Evolutionary conservation across 1,284 basidiomycete species (phyloP).

Genomic region (Ceratobasidium theobromae): DNA sequence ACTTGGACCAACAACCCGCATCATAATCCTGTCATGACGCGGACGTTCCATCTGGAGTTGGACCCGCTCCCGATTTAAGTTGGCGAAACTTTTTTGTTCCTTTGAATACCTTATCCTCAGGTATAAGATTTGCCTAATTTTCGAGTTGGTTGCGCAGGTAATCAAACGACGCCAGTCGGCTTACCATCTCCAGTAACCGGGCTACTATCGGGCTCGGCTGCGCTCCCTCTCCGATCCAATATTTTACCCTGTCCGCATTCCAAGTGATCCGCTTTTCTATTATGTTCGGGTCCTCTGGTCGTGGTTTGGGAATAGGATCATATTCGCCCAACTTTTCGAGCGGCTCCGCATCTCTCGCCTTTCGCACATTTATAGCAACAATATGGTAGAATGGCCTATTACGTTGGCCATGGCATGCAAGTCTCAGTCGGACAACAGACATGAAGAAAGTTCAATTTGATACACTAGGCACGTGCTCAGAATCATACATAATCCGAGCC

Average conservation of each 20-base stretch:
- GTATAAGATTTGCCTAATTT: conserved; percentile 22
- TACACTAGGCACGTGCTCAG: conserved; percentile 5
- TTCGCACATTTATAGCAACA: conserved; percentile 78
- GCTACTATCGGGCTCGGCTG: conserved; percentile 78
- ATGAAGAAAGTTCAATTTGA: conserved; percentile 21
- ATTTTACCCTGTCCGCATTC: conserved; percentile 86
- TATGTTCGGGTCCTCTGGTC: conserved; percentile 36
- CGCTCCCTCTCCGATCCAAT: conserved; percentile 88
- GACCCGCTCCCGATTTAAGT: not conserved
- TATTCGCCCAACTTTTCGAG: conserved; percentile 89
- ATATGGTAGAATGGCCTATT: conserved; percentile 85
- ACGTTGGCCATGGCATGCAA: conserved; percentile 80
- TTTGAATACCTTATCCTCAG: conserved; percentile 19
- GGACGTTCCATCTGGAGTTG: not conserved
- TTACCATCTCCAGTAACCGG: conserved; percentile 75
- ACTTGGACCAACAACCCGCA: too few species aligned
- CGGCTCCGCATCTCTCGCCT: conserved; percentile 83
- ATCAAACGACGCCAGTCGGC: conserved; percentile 42
- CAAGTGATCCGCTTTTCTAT: conserved; percentile 79
- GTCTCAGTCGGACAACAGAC: conserved; percentile 67
- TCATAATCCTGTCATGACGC: not conserved
- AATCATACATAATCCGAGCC: not conserved
- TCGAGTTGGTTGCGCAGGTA: not conserved
- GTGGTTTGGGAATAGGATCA: conserved; percentile 63
- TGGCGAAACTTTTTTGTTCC: conserved; percentile 10